Evolutionary conservation across 2,329 filamentous ascomycete genomes (phyloP), one percentile per base, ranked within the genome.

Genomic region (Exophiala oligosperma): DNA sequence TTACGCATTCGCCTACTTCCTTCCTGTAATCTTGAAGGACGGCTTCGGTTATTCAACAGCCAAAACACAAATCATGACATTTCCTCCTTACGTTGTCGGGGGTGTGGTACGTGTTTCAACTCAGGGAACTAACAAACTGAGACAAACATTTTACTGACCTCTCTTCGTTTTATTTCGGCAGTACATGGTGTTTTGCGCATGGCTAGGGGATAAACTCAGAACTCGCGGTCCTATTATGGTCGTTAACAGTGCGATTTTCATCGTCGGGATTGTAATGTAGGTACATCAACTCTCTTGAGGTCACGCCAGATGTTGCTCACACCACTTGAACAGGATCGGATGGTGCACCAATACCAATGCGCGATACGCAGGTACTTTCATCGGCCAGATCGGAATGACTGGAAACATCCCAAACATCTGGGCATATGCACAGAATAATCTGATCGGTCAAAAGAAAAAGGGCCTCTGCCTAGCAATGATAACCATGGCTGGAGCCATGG

Each of bases 351-450:
- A 52, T 40, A 52, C 51, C 43, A 50, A 35, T 11, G 57, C 54
- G 8, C 35, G 60, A 26, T 67, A 66, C 54, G 60, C 56, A 37
- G 63, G 59, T 21, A 47, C 54, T 4, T 67, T 62, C 37, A 54
- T 66, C 14, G 60, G 57, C 48, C 41, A 41, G 54, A 37, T 35
- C 85, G 43, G 43, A 7, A 46, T 46, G 9, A 46, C 23, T 12
- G 43, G 14, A 64, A 93, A 93, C 70, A 79, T 92, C 3, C 90
- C 91, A 0, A 79, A 84, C 1, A 78, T 84, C 47, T 84, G 94
- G 77, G 82, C 89, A 0, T 93, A 90, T 75, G 90, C 92, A 75
- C 88, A 89, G 44, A 94, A 92, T 74, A 94, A 94, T 73, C 87
- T 94, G 68, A 85, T 56, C 23, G 52, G 56, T n/a, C 52, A 47